These are phyloP conservation scores for Phaeodactylum tricornutum DNA, from an alignment of 108 stramenopile genomes.

Conservation along the genomic window DNA sequence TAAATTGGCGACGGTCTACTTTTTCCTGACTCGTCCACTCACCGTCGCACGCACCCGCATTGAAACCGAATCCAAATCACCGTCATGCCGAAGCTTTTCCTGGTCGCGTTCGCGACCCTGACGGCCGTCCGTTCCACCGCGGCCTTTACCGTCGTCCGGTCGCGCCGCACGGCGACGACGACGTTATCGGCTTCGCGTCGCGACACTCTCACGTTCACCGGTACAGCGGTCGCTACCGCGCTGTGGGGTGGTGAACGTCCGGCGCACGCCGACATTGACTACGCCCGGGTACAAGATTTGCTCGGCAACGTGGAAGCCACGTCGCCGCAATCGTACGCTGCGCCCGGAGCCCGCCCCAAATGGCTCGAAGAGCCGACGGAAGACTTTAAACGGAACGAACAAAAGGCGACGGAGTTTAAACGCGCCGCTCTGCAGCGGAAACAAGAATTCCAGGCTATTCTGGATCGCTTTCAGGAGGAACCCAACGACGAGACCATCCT, in stretches of 20 bases:
- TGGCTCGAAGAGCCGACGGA: conserved; percentile 78
- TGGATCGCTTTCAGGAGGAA: conserved; percentile 43
- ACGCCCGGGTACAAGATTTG: conserved; percentile 6
- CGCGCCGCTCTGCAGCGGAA: conserved; percentile 50
- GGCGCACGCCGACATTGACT: conserved; percentile 4
- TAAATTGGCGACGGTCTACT: too few relatives aligned
- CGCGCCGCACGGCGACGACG: not conserved
- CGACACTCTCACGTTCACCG: not conserved
- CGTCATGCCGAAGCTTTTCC: too few relatives aligned
- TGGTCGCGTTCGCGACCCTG: not conserved
- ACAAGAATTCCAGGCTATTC: conserved; percentile 38
- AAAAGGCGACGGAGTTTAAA: conserved; percentile 64
- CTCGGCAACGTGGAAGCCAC: not conserved
- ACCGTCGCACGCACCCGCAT: too few relatives aligned
- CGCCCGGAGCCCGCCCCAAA: conserved; percentile 33
- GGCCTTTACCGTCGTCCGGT: not conserved
- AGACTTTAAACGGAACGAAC: conserved; percentile 79
- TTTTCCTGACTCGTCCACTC: too few relatives aligned
- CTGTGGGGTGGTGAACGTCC: too few relatives aligned
- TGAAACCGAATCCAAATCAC: too few relatives aligned
- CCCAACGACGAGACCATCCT: conserved; percentile 40
- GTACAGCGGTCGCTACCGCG: not conserved
- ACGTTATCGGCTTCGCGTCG: not conserved
- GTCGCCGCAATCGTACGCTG: not conserved
- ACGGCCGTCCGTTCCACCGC: not conserved